phyloP scores from a whole-genome alignment of 2,329 filamentous ascomycete species.

The Beauveria bassiana region DNA sequence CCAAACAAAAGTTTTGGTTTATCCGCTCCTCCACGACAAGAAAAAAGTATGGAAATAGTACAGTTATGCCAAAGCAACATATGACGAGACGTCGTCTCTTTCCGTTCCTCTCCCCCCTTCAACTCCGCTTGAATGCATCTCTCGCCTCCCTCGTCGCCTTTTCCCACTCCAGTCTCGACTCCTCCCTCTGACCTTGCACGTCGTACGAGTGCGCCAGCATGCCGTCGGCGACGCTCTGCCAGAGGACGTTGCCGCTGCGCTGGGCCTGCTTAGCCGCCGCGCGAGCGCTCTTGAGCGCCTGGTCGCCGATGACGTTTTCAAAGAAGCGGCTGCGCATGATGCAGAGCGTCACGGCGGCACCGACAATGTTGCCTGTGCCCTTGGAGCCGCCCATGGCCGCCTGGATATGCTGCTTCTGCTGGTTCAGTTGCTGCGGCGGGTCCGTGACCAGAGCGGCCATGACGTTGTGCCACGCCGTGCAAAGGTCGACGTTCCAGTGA shows the following conservation, averaged over 20 bases:
- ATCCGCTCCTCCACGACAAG: neutral
- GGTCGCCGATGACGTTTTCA: conserved; percentile 71
- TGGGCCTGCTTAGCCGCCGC: conserved; percentile 62
- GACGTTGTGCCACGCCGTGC: conserved; percentile 69
- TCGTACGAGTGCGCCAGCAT: conserved; percentile 71
- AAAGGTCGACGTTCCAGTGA: conserved; percentile 67
- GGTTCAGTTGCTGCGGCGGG: conserved; percentile 59
- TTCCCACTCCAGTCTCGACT: conserved; percentile 33
- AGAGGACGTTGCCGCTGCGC: conserved; percentile 62
- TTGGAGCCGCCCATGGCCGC: conserved; percentile 63
- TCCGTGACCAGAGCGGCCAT: conserved; percentile 58
- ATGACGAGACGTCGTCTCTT: neutral
- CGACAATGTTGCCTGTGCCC: conserved; percentile 64
- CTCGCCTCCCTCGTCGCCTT: conserved; percentile 35
- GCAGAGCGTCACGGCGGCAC: conserved; percentile 74
- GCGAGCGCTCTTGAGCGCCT: conserved; percentile 67
- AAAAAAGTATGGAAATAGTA: conserved; percentile 14
- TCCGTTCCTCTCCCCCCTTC: conserved; percentile 12
- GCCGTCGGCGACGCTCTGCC: conserved; percentile 73
- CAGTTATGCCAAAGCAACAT: conserved; percentile 17
- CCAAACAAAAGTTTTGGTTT: neutral
- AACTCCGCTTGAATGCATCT: conserved; percentile 32
- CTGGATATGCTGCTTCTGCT: conserved; percentile 72
- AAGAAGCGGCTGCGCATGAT: conserved; percentile 82
- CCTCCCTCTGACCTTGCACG: conserved; percentile 54